Evolutionary conservation across 495 filamentous ascomycete species (phyloP).

Genomic region (Neurospora sp.): DNA sequence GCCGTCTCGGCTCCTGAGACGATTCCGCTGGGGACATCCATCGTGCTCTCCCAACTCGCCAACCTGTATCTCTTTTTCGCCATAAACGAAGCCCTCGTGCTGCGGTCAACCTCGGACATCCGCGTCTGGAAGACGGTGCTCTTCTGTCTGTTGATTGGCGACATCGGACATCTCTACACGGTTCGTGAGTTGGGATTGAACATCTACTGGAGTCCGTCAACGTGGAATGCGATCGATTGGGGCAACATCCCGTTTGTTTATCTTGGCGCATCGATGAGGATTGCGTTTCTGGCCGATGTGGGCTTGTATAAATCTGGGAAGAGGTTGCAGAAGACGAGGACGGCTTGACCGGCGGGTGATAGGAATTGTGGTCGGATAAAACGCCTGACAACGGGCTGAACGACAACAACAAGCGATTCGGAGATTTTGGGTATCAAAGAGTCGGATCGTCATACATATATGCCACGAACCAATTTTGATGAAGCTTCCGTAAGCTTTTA

Average conservation of each 20-base stretch:
- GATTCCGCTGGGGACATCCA: conserved; percentile 35
- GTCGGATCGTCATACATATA: background rate
- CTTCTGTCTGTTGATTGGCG: conserved; percentile 51
- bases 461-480: background rate
- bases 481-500: background rate
- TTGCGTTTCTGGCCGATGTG: conserved; percentile 44
- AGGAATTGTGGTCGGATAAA: background rate
- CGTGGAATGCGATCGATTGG: conserved; percentile 57
- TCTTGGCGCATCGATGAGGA: conserved; percentile 42
- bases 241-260: conserved; percentile 58
- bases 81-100: conserved; percentile 57
- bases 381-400: background rate
- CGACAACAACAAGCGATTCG: background rate
- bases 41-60: conserved; percentile 51
- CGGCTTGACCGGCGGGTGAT: conserved; percentile 4
- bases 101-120: conserved; percentile 51
- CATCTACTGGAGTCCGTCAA: conserved; percentile 45
- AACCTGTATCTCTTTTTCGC: conserved; percentile 59
- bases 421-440: background rate
- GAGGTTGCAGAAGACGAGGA: conserved; percentile 8
- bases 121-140: conserved; percentile 55
- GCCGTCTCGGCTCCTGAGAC: conserved; percentile 30
- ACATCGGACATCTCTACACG: conserved; percentile 57
- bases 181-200: conserved; percentile 37
- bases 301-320: conserved; percentile 27